A percentile compares a stretch with the other conserved stretches of the same genome.
Evolutionary conservation across 2,329 filamentous ascomycete genomes (phyloP).

Genomic region (Scedosporium apiospermum): DNA sequence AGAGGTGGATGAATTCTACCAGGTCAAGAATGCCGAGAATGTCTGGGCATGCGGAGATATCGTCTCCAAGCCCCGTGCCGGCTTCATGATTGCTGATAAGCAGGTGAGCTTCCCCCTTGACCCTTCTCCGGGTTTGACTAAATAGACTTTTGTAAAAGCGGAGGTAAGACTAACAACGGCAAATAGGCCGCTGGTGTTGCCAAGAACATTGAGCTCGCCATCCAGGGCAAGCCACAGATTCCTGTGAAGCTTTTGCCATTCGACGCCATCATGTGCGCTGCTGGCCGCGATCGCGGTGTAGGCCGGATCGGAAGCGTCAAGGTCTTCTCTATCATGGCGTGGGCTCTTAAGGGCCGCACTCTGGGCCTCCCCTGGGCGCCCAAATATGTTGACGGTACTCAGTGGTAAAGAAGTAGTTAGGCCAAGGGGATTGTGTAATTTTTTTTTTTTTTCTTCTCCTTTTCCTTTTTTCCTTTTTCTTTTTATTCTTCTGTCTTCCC

Average conservation of each 20-base stretch:
- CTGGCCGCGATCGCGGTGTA: slow-evolving; percentile 38
- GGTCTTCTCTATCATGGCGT: slow-evolving; percentile 41
- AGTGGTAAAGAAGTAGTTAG: slow-evolving; percentile 26
- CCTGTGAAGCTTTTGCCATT: slow-evolving; percentile 36
- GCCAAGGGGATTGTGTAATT: neutral
- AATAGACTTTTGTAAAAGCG: neutral
- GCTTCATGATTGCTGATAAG: slow-evolving; percentile 51
- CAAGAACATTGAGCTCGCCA: slow-evolving; percentile 41
- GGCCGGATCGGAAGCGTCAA: slow-evolving; percentile 37
- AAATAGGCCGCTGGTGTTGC: slow-evolving; percentile 37
- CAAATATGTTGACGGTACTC: slow-evolving; percentile 37
- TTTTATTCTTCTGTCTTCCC: neutral
- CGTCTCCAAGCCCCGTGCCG: slow-evolving; percentile 40
- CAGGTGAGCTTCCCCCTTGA: slow-evolving; percentile 25
- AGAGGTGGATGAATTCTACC: slow-evolving; percentile 40
- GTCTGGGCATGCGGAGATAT: slow-evolving; percentile 47
- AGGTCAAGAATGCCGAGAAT: slow-evolving; percentile 31
- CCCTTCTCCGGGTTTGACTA: neutral
- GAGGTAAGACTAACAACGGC: neutral
- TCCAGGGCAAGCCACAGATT: slow-evolving; percentile 33
- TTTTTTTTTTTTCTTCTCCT: neutral
- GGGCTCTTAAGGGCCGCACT: slow-evolving; percentile 41
- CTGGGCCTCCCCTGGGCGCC: slow-evolving; percentile 33
- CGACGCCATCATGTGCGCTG: slow-evolving; percentile 38
- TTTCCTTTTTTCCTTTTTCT: neutral